Base-by-base conservation (phyloP, 345 rosid genomes). In the Eucalyptus melliodora region DNA sequence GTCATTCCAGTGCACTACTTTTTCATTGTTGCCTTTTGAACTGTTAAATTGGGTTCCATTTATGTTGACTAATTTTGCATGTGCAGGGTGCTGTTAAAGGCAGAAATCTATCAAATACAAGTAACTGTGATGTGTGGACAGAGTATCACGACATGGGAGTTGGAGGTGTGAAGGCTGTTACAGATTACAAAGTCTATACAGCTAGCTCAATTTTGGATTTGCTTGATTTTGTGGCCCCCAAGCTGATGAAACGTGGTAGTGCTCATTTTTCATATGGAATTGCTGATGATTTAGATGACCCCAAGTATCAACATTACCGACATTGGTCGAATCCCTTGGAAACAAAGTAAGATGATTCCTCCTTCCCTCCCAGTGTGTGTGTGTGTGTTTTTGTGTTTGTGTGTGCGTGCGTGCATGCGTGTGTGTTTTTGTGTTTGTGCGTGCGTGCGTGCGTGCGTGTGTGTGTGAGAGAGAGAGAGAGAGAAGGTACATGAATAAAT, bases 321-420 rank as follows among this genome's bases (percentile, higher is more conserved):
- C 95, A 94, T 88, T 95, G 97, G 97, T 95, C 97, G 85, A 95
- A 95, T 90, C 96, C 97, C 65, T 92, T 95, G 55, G 97, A 95
- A 92, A 95, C 96, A 53, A 94, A 89, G 97, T 95, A 87, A 93
- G 95, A n/a, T 45, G 30, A 86, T 17, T 89, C 72, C 31, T 85
- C 87, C 31, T 34, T 42, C 4, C 24, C 44, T 31, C 21, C 30
- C 26, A 31, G 86, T 56, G 50, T 31, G 19, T 50, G 31, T 65
- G 27, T 77, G 12, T 69, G 42, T 31, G 24, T 72, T 2, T n/a
- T 10, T 60, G 67, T 26, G 30, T 56, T 26, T 59, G 65, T 26
- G n/a, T 3, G 14, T 59, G 15, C 6, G 17, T 15, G 51, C 16
- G 55, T 17, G 21, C 1, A 16, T 27, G 31, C 0, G n/a, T 12